A percentile compares a stretch with the other conserved stretches of the same genome.
Evolutionary conservation across 2,329 filamentous ascomycete genomes (phyloP).

Genomic region (Xylariaceae sp.): DNA sequence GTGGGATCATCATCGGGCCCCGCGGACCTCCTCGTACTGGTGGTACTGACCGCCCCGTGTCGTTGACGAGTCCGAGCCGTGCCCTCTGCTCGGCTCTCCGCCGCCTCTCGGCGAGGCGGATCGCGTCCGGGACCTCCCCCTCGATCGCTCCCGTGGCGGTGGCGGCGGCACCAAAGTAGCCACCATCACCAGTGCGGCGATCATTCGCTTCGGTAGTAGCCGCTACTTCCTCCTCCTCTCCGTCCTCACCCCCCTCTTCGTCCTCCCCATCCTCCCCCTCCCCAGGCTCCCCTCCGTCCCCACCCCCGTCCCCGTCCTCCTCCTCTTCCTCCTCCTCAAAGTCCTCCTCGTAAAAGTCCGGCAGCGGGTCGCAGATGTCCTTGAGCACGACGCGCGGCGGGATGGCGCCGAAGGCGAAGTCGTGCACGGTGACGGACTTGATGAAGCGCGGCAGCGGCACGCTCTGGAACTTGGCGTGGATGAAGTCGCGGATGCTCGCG

Average conservation of each 20-base stretch:
- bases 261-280: slow-evolving; percentile 24
- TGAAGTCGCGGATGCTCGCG: slow-evolving; percentile 81
- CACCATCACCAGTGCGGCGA: not conserved
- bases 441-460: slow-evolving; percentile 91
- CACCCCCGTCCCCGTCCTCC: slow-evolving; percentile 34
- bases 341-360: slow-evolving; percentile 91
- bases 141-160: slow-evolving; percentile 2
- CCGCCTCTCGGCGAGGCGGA: slow-evolving; percentile 28
- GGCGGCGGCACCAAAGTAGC: not conserved
- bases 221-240: too few relatives aligned
- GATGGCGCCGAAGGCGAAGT: slow-evolving; percentile 83
- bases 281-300: slow-evolving; percentile 16
- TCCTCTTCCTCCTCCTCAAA: slow-evolving; percentile 52
- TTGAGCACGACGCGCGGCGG: slow-evolving; percentile 85
- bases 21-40: too few relatives aligned
- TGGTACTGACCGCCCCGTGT: too few relatives aligned
- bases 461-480: slow-evolving; percentile 92
- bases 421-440: slow-evolving; percentile 87
- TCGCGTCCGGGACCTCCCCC: slow-evolving; percentile 23
- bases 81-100: slow-evolving; percentile 25
- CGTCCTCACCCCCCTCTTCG: slow-evolving; percentile 4
- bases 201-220: too few relatives aligned
- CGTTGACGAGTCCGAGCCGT: slow-evolving; percentile 11
- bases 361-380: slow-evolving; percentile 90
- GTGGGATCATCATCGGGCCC: slow-evolving; percentile 19